Base-by-base conservation (phyloP, 139 green algal genomes). In the Yamagishiella unicocca region DNA sequence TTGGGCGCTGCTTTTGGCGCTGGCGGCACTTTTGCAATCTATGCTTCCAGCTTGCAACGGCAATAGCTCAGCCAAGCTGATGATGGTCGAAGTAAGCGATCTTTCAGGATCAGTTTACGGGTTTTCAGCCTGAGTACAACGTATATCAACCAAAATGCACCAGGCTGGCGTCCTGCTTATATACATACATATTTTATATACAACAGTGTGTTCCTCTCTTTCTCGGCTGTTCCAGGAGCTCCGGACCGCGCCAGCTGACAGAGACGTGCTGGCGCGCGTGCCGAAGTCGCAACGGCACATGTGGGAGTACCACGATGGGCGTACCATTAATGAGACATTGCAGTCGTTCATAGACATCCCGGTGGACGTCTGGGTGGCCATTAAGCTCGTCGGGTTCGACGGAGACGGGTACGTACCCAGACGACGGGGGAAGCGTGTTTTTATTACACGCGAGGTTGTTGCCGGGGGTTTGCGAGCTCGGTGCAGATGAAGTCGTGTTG, bases 391-490 rank as follows among this genome's bases (percentile, higher is more conserved):
- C 2, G 83, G 72, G 4, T 89, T 89, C 24, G 42, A 83, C 21
- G 83, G 72, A 25, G 83, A 89, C 55, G 83, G 83, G 83, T 89
- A 27, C 66, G 78, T 67, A n/a, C n/a, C n/a, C n/a, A n/a, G n/a
- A n/a, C n/a, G n/a, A n/a, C n/a, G n/a, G n/a, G n/a, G n/a, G n/a
- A n/a, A n/a, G n/a, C n/a, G n/a, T n/a, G n/a, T n/a, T n/a, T n/a
- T n/a, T n/a, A n/a, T n/a, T n/a, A n/a, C n/a, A n/a, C n/a, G n/a
- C n/a, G n/a, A n/a, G n/a, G n/a, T n/a, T n/a, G n/a, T n/a, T n/a
- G n/a, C n/a, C n/a, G n/a, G n/a, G n/a, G n/a, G n/a, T n/a, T n/a
- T n/a, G n/a, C n/a, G n/a, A n/a, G n/a, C n/a, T n/a, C n/a, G n/a
- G n/a, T n/a, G n/a, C n/a, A n/a, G n/a, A n/a, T n/a, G n/a, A n/a